phyloP scores from a whole-genome alignment of 2,329 filamentous ascomycete species.

The Neonectria punicea region DNA sequence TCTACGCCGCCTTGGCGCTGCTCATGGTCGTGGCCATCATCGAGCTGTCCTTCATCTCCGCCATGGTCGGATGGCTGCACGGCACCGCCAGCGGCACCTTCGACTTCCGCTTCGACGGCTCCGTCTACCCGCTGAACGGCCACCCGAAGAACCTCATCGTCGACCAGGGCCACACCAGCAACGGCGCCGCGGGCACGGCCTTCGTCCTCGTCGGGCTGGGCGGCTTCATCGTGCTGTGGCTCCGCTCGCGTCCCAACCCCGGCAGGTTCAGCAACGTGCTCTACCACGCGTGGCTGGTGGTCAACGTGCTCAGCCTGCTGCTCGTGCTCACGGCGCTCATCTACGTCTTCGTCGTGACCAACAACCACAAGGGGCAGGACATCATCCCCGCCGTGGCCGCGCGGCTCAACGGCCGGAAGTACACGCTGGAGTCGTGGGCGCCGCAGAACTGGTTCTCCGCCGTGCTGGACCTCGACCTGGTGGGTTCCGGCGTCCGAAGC shows the following conservation, averaged over 20 bases:
- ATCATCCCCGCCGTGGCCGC: constrained; percentile 32
- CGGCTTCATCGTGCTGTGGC: constrained; percentile 37
- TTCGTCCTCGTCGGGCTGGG: constrained; percentile 42
- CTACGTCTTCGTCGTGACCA: constrained; percentile 44
- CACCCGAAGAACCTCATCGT: constrained; percentile 39
- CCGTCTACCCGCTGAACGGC: constrained; percentile 29
- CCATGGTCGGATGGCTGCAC: constrained; percentile 44
- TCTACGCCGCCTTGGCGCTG: constrained; percentile 39
- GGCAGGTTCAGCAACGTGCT: constrained; percentile 27
- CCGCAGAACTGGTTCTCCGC: constrained; percentile 45
- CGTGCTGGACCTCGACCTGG: constrained; percentile 37
- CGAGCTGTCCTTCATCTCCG: constrained; percentile 42
- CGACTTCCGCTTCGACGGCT: constrained; percentile 24
- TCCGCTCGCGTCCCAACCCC: constrained; percentile 28
- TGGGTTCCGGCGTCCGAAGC: constrained; percentile 19
- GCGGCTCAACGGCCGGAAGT: constrained; percentile 29
- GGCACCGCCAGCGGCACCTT: constrained; percentile 39
- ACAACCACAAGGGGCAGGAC: constrained; percentile 36
- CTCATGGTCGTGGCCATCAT: constrained; percentile 43
- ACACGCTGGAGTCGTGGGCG: constrained; percentile 39
- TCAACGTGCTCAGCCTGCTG: constrained; percentile 36
- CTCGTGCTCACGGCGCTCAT: constrained; percentile 39
- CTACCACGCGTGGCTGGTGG: constrained; percentile 38
- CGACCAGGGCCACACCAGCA: constrained; percentile 44
- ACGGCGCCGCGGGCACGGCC: constrained; percentile 44